Evolutionary conservation across 2,329 filamentous ascomycete genomes (phyloP), one percentile per base, ranked within the genome.

Genomic region (Diaporthe eres): DNA sequence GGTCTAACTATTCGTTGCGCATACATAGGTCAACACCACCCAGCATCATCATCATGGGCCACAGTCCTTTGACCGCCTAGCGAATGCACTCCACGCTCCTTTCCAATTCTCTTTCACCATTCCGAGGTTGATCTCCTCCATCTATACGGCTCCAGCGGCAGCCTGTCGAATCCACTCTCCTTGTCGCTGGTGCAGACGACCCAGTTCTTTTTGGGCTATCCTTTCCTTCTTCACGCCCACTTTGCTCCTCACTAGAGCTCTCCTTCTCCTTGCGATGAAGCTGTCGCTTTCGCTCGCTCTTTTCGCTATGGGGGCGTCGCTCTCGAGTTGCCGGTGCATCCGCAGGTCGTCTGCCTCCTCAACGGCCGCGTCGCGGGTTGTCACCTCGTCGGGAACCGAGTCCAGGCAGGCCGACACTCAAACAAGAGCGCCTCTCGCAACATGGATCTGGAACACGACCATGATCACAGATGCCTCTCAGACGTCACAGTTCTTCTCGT

Each of bases 371-470:
- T 44, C 44, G 13, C 60, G 39, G 34, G 60, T 72, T 47, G 57
- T 19, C 71, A 25, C n/a, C 47, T 25, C 42, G 17, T 39, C 71
- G 31, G 44, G 37, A 4, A 2, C 53, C 44, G 28, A 44, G 17
- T 34, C 67, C 25, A 58, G 15, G 10, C 67, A 57, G 53, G 37
- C 37, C 10, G 51, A 58, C 37, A 51, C 71, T 44, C 44, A 53
- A 63, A 72, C 44, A 25, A 63, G 31, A 10, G 57, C 47, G 49
- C 71, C 71, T 9, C 71, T 72, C 22, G 71, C 71, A 19, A 72
- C 71, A 4, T 72, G 71, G 71, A 63, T 72, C 44, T 72, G 71
- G 71, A 72, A 72, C 28, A 63, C 71, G 31, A 72, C 71, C 31
- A 55, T 72, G 34, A 72, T 72, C 44, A 53, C 44, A 13, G 71